Percentiles rank a stretch among this genome's conserved stretches.
phyloP scores from a whole-genome alignment of 148 eudicot genomes.

The Oxyria digyna region DNA sequence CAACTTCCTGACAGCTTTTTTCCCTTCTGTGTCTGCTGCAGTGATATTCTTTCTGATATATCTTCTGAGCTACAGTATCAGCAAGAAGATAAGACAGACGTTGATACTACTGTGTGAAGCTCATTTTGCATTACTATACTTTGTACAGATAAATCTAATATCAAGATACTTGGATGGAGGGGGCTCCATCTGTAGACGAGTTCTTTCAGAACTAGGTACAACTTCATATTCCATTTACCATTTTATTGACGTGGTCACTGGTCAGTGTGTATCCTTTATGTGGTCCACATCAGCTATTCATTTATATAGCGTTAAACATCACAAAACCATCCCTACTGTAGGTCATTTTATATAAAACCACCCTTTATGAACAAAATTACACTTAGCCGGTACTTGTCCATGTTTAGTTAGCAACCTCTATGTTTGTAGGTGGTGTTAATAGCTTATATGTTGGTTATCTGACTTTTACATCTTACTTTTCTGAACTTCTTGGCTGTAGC shows the following conservation, averaged over 20 bases:
- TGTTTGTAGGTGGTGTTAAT: no score
- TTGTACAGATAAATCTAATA: conserved; percentile 69
- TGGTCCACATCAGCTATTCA: neutral
- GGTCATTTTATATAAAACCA: neutral
- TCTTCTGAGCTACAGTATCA: conserved; percentile 75
- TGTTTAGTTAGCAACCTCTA: neutral
- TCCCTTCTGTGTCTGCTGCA: conserved; percentile 31
- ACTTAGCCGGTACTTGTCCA: neutral
- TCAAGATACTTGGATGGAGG: conserved; percentile 35
- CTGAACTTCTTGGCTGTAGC: no score
- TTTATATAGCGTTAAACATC: neutral
- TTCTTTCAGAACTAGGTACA: conserved; percentile 75
- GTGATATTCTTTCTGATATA: conserved; percentile 90
- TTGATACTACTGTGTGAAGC: conserved; percentile 85
- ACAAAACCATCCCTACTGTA: neutral
- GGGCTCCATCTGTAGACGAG: conserved; percentile 49
- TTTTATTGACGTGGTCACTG: neutral
- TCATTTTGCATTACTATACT: conserved; percentile 81
- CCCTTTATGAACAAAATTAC: neutral
- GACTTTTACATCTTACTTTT: no score
- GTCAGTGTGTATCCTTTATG: conserved; percentile 2
- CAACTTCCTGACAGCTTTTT: conserved; percentile 11
- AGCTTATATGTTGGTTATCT: no score
- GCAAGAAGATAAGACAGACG: conserved; percentile 49
- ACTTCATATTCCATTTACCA: neutral